Conservation (phyloP, 2,329 filamentous ascomycete species). For the Cladorrhinum sp. region DNA sequence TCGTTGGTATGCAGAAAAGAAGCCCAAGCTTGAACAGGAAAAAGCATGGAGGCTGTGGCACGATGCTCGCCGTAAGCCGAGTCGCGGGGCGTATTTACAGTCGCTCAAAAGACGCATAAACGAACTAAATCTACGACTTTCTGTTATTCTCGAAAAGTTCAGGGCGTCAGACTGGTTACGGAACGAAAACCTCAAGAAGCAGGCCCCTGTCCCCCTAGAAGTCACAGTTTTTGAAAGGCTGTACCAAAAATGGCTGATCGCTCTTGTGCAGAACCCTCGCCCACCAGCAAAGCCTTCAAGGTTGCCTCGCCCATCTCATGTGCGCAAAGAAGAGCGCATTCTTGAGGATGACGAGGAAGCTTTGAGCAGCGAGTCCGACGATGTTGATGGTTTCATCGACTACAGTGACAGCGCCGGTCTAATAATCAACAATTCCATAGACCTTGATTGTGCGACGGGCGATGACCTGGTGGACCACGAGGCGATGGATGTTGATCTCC, state of each 20-base stretch:
- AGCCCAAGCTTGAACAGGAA: constrained; percentile 51
- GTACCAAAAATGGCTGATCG: constrained; percentile 49
- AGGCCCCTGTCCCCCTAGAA: constrained; percentile 58
- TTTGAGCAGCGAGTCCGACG: constrained; percentile 50
- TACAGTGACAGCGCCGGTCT: constrained; percentile 28
- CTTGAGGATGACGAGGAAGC: constrained; percentile 46
- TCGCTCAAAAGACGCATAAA: constrained; percentile 42
- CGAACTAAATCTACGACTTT: constrained; percentile 49
- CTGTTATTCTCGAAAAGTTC: constrained; percentile 54
- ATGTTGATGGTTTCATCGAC: constrained; percentile 51
- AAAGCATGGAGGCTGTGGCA: constrained; percentile 64
- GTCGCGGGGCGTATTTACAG: constrained; percentile 42
- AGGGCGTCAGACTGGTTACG: constrained; percentile 50
- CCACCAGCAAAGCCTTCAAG: constrained; percentile 38
- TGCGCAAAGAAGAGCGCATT: constrained; percentile 39
- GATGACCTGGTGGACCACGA: constrained; percentile 11
- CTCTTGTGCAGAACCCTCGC: constrained; percentile 41
- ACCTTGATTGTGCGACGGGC: constrained; percentile 8
- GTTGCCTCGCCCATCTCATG: constrained; percentile 25
- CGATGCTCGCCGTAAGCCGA: constrained; percentile 45
- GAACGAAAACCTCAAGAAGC: constrained; percentile 49
- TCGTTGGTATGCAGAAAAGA: constrained; percentile 58
- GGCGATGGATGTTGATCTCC: constrained; percentile 19
- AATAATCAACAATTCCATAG: background rate
- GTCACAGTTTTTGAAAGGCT: constrained; percentile 61